Conservation (phyloP, 2,329 filamentous ascomycete genomes). For the Pseudodiploospora longispora region DNA sequence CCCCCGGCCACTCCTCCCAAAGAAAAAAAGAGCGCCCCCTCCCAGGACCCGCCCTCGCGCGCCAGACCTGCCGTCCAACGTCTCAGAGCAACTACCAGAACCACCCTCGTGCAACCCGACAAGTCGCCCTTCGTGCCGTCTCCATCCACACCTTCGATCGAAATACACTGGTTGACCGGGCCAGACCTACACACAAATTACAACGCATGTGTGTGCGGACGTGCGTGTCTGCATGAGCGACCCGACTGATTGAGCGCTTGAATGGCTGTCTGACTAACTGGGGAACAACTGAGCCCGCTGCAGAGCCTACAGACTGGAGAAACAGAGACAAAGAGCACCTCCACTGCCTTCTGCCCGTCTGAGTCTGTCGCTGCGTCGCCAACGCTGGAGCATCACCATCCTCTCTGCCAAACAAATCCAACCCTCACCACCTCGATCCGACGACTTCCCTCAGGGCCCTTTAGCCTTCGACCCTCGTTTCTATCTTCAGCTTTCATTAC, state of each 20-base stretch:
- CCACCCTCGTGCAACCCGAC: conserved; percentile 9
- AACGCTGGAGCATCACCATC: too few species aligned
- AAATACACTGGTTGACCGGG: too few species aligned
- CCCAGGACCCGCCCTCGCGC: conserved; percentile 10
- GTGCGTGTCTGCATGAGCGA: too few species aligned
- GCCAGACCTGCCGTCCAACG: conserved; percentile 5
- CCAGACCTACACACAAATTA: too few species aligned
- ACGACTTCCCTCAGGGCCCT: conserved; percentile 2
- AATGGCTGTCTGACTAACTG: too few species aligned
- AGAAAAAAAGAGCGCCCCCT: not conserved
- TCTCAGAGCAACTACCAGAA: conserved; percentile 7
- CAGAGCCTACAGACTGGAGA: not conserved
- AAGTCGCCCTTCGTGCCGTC: conserved; percentile 8
- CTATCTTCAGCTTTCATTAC: not conserved
- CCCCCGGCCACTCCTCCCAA: not conserved
- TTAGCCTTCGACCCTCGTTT: conserved; percentile 7
- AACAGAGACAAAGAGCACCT: not conserved
- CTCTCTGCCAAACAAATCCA: not conserved
- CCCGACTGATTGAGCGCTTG: too few species aligned
- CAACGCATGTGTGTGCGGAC: too few species aligned
- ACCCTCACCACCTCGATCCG: conserved; percentile 3
- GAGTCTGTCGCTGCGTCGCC: too few species aligned
- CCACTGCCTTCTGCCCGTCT: not conserved
- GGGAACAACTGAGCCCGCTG: too few species aligned
- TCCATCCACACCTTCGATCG: not conserved